A percentile compares a stretch with the other conserved stretches of the same genome.
Evolutionary conservation across 805 yeast genomes (phyloP).

Genomic region (Vanderwaltozyma polyspora): DNA sequence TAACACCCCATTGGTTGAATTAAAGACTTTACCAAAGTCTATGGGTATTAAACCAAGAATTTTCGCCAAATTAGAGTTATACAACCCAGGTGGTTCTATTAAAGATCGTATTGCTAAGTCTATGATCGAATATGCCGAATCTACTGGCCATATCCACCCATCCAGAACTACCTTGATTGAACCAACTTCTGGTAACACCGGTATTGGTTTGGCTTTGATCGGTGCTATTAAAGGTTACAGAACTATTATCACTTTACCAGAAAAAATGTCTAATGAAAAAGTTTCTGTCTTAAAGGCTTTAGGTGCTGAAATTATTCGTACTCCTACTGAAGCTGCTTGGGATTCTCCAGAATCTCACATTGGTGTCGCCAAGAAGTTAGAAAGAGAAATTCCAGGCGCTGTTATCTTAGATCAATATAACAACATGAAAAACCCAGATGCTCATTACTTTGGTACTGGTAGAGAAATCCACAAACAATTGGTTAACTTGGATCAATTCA

Average conservation of each 20-base stretch:
- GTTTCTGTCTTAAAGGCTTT: constrained; percentile 79
- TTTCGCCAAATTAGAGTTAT: constrained; percentile 67
- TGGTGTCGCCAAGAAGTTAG: constrained; percentile 74
- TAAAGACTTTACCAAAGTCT: constrained; percentile 68
- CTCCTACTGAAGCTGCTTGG: constrained; percentile 90
- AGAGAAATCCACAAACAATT: constrained; percentile 78
- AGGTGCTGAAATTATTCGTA: constrained; percentile 84
- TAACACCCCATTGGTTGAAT: constrained; percentile 67
- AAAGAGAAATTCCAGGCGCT: constrained; percentile 75
- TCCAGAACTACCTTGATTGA: constrained; percentile 69
- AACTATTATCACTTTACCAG: constrained; percentile 80
- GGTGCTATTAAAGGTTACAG: constrained; percentile 84
- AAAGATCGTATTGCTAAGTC: constrained; percentile 81
- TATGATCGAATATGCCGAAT: constrained; percentile 81
- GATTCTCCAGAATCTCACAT: constrained; percentile 86
- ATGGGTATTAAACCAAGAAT: constrained; percentile 61
- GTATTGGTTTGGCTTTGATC: constrained; percentile 77
- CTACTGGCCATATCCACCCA: constrained; percentile 67
- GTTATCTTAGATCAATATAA: constrained; percentile 77
- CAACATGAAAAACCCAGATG: constrained; percentile 68
- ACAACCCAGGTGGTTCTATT: constrained; percentile 85
- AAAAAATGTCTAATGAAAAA: constrained; percentile 85
- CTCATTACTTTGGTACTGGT: constrained; percentile 80
- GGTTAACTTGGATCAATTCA: constrained; percentile 28
- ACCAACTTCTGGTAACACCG: constrained; percentile 87